Percentiles rank a stretch among this genome's conserved stretches.
Conservation (phyloP, 495 filamentous ascomycete genomes). For the Pseudomonodictys pantanalensis region DNA sequence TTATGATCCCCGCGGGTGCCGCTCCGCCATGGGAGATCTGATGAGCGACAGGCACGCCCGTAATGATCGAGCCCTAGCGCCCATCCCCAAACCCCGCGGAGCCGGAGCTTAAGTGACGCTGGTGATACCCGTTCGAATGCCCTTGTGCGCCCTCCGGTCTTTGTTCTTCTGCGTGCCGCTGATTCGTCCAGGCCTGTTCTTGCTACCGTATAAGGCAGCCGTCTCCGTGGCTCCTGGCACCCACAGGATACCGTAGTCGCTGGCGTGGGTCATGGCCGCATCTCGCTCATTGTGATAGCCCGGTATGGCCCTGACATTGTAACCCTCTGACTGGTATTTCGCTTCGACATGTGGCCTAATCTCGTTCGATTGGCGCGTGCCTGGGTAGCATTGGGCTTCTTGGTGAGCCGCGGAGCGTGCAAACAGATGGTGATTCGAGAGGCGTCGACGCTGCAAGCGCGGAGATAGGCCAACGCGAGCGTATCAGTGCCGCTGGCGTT, state of each 20-base stretch:
- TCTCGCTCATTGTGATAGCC: conserved; percentile 15
- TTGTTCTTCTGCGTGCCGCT: conserved; percentile 22
- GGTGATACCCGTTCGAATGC: background rate
- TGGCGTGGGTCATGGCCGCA: conserved; percentile 12
- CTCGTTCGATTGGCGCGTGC: conserved; percentile 6
- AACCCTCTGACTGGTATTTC: conserved; percentile 16
- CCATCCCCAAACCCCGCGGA: background rate
- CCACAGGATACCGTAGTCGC: conserved; percentile 19
- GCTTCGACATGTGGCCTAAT: background rate
- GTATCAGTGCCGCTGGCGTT: conserved; percentile 12
- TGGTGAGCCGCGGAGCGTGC: conserved; percentile 2
- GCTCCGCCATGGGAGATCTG: background rate
- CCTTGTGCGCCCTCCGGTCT: conserved; percentile 13
- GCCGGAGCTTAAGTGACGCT: background rate
- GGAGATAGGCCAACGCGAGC: conserved; percentile 7
- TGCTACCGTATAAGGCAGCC: conserved; percentile 7
- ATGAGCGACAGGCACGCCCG: conserved; percentile 3
- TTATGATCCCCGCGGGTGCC: background rate
- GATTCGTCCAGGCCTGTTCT: conserved; percentile 7
- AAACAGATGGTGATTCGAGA: conserved; percentile 13
- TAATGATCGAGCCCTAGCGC: background rate
- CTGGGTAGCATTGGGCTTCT: conserved; percentile 13
- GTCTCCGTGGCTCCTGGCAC: conserved; percentile 10
- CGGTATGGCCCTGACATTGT: conserved; percentile 1
- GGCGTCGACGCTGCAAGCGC: background rate